Conservation (phyloP, 345 rosid genomes). For the Durio zibethinus region DNA sequence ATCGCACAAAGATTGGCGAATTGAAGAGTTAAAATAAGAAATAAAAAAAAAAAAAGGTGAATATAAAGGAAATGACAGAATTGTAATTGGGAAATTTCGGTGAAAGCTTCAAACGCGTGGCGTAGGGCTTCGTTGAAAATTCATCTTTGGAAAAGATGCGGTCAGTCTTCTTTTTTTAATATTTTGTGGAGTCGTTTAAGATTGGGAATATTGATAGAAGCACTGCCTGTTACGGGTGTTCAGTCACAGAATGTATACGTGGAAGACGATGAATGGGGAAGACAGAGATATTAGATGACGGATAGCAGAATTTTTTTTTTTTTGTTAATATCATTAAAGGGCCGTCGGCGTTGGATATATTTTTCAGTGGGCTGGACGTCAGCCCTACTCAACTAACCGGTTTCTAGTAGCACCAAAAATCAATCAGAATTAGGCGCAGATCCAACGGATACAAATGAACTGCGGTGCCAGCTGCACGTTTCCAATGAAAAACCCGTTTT, state of each 20-base stretch:
- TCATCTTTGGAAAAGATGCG: not conserved
- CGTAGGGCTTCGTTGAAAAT: conserved; percentile 19
- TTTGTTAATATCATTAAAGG: not conserved
- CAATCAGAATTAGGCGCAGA: not conserved
- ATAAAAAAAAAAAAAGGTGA: not conserved
- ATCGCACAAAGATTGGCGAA: not conserved
- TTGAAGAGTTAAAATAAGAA: too few species aligned
- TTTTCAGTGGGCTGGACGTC: not conserved
- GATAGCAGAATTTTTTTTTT: not conserved
- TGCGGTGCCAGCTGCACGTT: too few species aligned
- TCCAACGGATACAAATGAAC: conserved; percentile 2
- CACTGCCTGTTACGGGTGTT: conserved; percentile 21
- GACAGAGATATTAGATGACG: not conserved
- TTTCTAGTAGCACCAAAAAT: not conserved
- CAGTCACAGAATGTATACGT: conserved; percentile 32
- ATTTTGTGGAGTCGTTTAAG: not conserved
- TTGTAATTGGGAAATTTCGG: conserved; percentile 28
- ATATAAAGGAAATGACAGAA: not conserved
- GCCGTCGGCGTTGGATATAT: not conserved
- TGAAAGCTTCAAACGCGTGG: conserved; percentile 18
- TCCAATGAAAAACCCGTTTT: too few species aligned
- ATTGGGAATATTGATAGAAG: conserved; percentile 10
- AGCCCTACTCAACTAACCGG: not conserved
- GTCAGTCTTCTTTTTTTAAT: not conserved
- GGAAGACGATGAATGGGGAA: conserved; percentile 19